These are phyloP conservation scores for Drechslerella stenobrocha DNA, from an alignment of 2,329 filamentous ascomycete genomes.

Conservation along the genomic window DNA sequence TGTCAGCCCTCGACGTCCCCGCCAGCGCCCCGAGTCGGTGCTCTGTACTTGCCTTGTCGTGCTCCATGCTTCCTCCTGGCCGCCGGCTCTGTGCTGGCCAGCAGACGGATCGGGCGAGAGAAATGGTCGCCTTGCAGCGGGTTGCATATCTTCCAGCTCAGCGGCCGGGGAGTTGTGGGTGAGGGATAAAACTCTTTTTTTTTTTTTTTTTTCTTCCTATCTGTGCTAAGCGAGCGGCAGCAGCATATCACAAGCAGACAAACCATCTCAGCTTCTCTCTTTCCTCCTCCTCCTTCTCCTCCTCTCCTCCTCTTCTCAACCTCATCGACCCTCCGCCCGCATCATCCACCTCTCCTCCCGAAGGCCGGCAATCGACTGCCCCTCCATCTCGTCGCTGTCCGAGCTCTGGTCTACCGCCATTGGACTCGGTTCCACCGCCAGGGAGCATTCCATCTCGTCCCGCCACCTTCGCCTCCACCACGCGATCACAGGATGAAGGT, in stretches of 20 bases:
- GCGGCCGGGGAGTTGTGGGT: not conserved
- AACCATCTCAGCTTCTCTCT: constrained; percentile 10
- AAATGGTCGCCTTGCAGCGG: not conserved
- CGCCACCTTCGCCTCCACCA: constrained; percentile 52
- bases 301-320: not conserved
- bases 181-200: too few relatives aligned
- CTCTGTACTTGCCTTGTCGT: too few relatives aligned
- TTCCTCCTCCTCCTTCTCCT: not conserved
- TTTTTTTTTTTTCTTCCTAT: too few relatives aligned
- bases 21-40: too few relatives aligned
- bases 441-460: constrained; percentile 10
- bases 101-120: constrained; percentile 11
- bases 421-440: constrained; percentile 4
- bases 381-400: too few relatives aligned
- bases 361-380: too few relatives aligned
- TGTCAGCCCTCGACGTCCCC: too few relatives aligned
- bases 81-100: not conserved
- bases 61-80: too few relatives aligned
- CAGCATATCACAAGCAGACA: constrained; percentile 11
- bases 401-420: constrained; percentile 17
- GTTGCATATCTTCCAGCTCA: constrained; percentile 19
- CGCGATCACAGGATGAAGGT: constrained; percentile 72
- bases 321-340: too few relatives aligned
- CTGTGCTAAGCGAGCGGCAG: too few relatives aligned
- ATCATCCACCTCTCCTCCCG: too few relatives aligned